A percentile compares a stretch with the other conserved stretches of the same genome.
phyloP scores from a whole-genome alignment of 169 alveolate species.

The Eimeria sp. region DNA sequence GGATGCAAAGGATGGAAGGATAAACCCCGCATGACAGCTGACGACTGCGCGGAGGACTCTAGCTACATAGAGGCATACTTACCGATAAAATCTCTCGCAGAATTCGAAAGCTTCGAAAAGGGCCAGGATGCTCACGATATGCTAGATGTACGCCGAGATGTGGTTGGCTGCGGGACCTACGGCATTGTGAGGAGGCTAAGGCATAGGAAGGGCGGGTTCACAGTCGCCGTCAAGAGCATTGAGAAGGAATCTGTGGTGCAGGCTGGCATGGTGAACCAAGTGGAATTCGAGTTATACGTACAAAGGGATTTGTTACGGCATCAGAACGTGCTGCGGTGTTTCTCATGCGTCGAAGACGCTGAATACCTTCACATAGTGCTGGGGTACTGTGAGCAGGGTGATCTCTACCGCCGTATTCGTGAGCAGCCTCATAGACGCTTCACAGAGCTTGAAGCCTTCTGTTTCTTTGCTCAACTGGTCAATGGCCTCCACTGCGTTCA shows the following conservation, averaged over 20 bases:
- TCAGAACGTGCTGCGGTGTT: conserved; percentile 92
- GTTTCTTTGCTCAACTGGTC: conserved; percentile 93
- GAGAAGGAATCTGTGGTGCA: conserved; percentile 91
- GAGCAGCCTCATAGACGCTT: conserved; percentile 90
- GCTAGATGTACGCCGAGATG: conserved; percentile 34
- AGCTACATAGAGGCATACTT: conserved; percentile 59
- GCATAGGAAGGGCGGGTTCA: conserved; percentile 89
- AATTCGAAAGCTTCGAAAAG: conserved; percentile 47
- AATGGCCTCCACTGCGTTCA: conserved; percentile 96
- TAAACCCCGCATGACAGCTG: neutral
- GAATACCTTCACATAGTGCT: conserved; percentile 93
- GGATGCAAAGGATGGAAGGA: neutral
- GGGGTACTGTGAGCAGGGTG: conserved; percentile 95
- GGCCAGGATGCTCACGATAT: conserved; percentile 58
- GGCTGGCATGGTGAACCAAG: conserved; percentile 89
- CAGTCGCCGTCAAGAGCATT: conserved; percentile 94
- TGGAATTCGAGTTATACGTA: conserved; percentile 93
- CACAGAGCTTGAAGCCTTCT: conserved; percentile 92
- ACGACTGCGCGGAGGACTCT: conserved; percentile 43
- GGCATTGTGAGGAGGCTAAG: conserved; percentile 95
- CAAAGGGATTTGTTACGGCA: conserved; percentile 93
- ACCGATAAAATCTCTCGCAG: conserved; percentile 58
- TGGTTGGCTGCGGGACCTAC: conserved; percentile 95
- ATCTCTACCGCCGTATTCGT: conserved; percentile 92
- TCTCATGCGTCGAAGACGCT: conserved; percentile 94